Evolutionary conservation across 2,329 filamentous ascomycete species (phyloP), one percentile per base, ranked within the genome.

Genomic region (Neofusicoccum umdonicola): DNA sequence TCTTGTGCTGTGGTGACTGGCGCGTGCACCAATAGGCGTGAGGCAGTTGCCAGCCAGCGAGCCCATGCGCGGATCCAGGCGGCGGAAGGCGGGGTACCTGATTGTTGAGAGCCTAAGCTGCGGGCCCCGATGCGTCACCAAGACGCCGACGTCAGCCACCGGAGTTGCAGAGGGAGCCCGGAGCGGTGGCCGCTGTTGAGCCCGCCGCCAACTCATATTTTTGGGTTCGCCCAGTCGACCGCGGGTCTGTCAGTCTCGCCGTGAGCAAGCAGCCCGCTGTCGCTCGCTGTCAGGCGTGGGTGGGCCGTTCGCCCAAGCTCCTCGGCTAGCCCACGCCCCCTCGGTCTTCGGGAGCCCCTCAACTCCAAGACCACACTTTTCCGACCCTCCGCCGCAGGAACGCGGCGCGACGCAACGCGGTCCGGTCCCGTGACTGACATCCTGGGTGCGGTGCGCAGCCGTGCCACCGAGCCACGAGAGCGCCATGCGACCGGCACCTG

Each of bases 21-120:
- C 7, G 39, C 13, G 7, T 22, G 39, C 54, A 17, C 54, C 54
- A 58, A 58, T 58, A 13, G 54, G 41, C 54, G 54, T 34, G 41
- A 35, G 22, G 39, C 22, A 19, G 41, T 44, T 58, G 34, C 19
- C 17, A 31, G 19, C 22, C 12, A 13, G 31, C 12, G 48, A 31
- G 42, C 42, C 42, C 42, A 17, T 44, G 52, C 13, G 52, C 54
- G 37, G 54, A 42, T 42, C 37, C 17, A 31, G 39, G 27, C 35
- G 17, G 17, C 37, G 37, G 37, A 41, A 42, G 54, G 54, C 54
- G 54, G 54, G 54, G 54, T 45, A 58, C 39, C 39, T 58, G 39
- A 44, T 44, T 58, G 54, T 58, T 58, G 54, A 58, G 54, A 42
- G 37, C 52, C 48, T 56, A 56, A 9, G 9, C 47, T 15, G 47